phyloP scores from a whole-genome alignment of 2,329 filamentous ascomycete species.

The Cordyceps javanica region DNA sequence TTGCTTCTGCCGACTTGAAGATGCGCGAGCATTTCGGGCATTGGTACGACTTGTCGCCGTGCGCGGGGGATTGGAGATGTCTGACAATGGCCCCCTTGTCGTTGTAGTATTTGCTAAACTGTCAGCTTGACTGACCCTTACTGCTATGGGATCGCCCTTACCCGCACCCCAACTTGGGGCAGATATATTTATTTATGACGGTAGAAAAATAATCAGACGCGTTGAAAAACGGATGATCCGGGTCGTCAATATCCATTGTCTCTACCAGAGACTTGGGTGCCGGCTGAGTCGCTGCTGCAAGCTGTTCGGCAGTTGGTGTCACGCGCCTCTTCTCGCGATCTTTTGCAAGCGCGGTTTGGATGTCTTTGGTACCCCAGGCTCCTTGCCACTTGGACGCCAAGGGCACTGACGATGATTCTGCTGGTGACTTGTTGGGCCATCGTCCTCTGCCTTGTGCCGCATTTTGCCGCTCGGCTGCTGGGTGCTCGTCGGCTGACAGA shows the following conservation, averaged over 20 bases:
- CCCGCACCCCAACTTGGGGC: constrained; percentile 11
- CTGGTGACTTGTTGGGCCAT: background rate
- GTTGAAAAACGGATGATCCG: background rate
- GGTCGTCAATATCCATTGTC: background rate
- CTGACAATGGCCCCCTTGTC: background rate
- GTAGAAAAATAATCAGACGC: background rate
- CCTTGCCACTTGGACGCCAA: background rate
- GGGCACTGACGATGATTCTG: background rate
- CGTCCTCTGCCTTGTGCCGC: background rate
- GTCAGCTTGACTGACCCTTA: background rate
- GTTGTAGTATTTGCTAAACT: constrained; percentile 9
- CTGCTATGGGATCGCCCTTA: background rate
- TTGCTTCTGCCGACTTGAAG: constrained; percentile 13
- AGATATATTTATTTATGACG: constrained; percentile 1
- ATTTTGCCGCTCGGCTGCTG: background rate
- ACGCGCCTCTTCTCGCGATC: background rate
- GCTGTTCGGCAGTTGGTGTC: background rate
- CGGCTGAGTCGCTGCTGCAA: background rate
- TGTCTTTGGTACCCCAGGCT: background rate
- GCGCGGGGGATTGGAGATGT: background rate
- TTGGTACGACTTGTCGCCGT: constrained; percentile 13
- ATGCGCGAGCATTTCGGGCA: constrained; percentile 17
- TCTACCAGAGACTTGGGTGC: background rate
- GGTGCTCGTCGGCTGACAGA: too few relatives aligned
- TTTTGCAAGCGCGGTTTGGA: background rate